A percentile compares a stretch with the other conserved stretches of the same genome.
Conservation (phyloP, 2,329 filamentous ascomycete species). For the Fusarium lateritium region DNA sequence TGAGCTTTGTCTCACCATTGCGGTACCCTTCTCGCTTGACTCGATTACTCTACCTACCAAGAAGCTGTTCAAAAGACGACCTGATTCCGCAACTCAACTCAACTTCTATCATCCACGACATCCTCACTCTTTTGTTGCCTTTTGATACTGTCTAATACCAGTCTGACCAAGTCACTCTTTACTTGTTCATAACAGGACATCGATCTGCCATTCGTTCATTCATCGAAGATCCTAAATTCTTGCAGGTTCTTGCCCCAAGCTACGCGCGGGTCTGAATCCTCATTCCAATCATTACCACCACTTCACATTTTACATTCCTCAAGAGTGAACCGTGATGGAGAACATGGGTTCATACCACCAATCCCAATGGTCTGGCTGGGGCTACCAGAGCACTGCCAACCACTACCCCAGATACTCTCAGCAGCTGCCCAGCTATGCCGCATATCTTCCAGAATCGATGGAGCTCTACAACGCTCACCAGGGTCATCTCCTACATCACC, state of each 20-base stretch:
- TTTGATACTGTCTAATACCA: constrained; percentile 30
- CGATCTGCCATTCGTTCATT: constrained; percentile 35
- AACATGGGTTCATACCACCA: constrained; percentile 56
- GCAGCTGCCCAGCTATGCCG: constrained; percentile 53
- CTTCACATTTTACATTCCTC: constrained; percentile 30
- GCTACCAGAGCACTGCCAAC: constrained; percentile 50
- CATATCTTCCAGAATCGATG: constrained; percentile 58
- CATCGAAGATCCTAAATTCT: constrained; percentile 9
- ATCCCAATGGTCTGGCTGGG: constrained; percentile 56
- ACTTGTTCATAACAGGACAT: constrained; percentile 24
- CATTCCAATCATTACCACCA: constrained; percentile 41
- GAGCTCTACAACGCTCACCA: constrained; percentile 57
- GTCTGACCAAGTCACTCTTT: constrained; percentile 46
- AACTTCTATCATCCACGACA: constrained; percentile 34
- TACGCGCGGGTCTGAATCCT: constrained; percentile 26
- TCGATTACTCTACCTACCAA: constrained; percentile 38
- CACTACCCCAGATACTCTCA: constrained; percentile 53
- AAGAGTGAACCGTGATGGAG: constrained; percentile 39
- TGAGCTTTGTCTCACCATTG: constrained; percentile 54
- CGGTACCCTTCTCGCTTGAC: constrained; percentile 53
- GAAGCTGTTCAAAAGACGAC: constrained; percentile 50
- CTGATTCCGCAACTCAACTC: constrained; percentile 38
- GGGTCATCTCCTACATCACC: constrained; percentile 55
- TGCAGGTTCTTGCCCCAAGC: constrained; percentile 16
- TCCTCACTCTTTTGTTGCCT: constrained; percentile 41